Evolutionary conservation across 129 eudicot genomes (phyloP).

Genomic region (Artemisia tridentata): DNA sequence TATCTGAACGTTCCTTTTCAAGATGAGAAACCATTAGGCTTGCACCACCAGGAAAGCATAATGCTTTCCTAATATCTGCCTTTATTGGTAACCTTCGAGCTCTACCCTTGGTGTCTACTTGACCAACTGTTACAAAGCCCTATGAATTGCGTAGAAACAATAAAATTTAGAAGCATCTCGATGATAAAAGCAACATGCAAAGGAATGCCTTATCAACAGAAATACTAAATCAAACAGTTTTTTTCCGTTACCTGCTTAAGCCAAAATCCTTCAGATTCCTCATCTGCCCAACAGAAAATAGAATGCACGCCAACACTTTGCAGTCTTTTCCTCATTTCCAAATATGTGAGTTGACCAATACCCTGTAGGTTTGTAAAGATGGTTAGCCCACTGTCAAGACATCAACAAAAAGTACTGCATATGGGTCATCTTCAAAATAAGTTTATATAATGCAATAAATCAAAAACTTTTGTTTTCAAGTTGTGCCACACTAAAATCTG

Average conservation of each 20-base stretch:
- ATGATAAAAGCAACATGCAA: constrained; percentile 17
- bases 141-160: constrained; percentile 24
- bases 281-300: constrained; percentile 88
- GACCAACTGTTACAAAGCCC: constrained; percentile 82
- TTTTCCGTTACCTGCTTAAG: constrained; percentile 59
- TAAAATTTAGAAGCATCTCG: background rate
- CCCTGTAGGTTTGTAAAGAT: constrained; percentile 44
- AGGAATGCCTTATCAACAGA: background rate
- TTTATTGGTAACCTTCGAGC: constrained; percentile 66
- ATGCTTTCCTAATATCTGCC: constrained; percentile 74
- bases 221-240: constrained; percentile 4
- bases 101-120: constrained; percentile 77
- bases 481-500: background rate
- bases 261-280: constrained; percentile 92
- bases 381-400: background rate
- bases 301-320: constrained; percentile 71
- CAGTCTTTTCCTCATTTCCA: constrained; percentile 71
- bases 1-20: constrained; percentile 31
- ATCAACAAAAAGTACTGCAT: background rate
- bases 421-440: background rate
- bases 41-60: constrained; percentile 97
- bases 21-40: constrained; percentile 81
- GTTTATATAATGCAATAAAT: background rate
- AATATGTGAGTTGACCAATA: constrained; percentile 58
- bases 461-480: background rate